Evolutionary conservation across 2,329 filamentous ascomycete species (phyloP), one percentile per base, ranked within the genome.

Genomic region (Aspergillus bombycis): DNA sequence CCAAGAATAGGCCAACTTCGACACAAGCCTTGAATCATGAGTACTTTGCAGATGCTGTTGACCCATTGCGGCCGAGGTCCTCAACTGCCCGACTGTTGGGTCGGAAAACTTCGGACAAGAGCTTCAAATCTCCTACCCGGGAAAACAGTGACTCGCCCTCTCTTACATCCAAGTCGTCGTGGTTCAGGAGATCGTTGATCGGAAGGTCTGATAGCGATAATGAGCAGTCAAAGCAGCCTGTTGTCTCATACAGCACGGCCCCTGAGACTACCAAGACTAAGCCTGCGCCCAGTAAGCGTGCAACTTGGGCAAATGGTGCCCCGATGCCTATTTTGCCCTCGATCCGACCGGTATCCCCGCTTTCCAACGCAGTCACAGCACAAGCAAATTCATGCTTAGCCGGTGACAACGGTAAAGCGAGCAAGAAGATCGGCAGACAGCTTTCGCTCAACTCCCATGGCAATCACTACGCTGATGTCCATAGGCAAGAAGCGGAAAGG

Each of bases 271-370:
- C 79, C 60, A 88, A 88, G 76, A 72, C 80, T 62, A 86, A 85
- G 65, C 83, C 88, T 6, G 82, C 84, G 53, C 85, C 87, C 19
- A 85, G 83, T 72, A 99, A 99, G 83, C 89, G 95, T 74, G 91
- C 93, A 57, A 98, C 95, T 32, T 99, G 95, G 95, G 90, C 91
- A 50, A 95, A 94, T 75, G 93, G 93, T 55, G 80, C 83, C 56
- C 95, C 95, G 5, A 99, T 99, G 87, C 93, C 93, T 10, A 99
- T 99, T 66, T 83, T 99, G 56, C 95, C 95, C 14, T 97, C 94
- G 1, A 97, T 98, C 71, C 88, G 91, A 67, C 94, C 95, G 14
- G 94, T 98, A 58, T 98, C 95, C 43, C 95, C 95, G n/a, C 79
- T 98, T n/a, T 95, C 94, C 7, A 94, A 97, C 78, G 87, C 93